Evolutionary conservation across 768 basidiomycete genomes (phyloP).

Genomic region (Lentinula raphanica): DNA sequence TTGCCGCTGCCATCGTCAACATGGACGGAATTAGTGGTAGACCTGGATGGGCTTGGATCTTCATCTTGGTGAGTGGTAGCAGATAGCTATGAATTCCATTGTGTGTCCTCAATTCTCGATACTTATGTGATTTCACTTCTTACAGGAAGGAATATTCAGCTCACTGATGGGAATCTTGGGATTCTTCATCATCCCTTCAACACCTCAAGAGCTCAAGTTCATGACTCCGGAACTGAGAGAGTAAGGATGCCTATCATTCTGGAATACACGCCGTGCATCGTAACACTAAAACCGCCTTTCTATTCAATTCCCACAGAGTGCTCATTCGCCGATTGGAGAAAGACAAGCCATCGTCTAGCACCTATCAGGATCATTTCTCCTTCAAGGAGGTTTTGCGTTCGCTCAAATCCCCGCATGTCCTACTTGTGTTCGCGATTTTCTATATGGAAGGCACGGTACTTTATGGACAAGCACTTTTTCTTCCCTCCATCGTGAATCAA

Average conservation of each 20-base stretch:
- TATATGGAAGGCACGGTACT: conserved; percentile 31
- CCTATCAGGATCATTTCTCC: conserved; percentile 24
- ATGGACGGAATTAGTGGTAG: conserved; percentile 48
- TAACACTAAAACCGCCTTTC: too few species aligned
- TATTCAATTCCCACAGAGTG: conserved; percentile 13
- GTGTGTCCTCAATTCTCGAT: too few species aligned
- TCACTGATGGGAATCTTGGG: conserved; percentile 39
- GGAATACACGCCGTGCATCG: not conserved
- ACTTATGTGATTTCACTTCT: not conserved
- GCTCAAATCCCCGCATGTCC: conserved; percentile 28
- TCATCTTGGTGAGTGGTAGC: conserved; percentile 29
- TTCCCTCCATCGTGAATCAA: conserved; percentile 33
- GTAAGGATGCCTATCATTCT: conserved; percentile 13
- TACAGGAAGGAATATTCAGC: conserved; percentile 44
- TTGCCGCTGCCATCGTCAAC: conserved; percentile 54
- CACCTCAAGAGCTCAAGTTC: conserved; percentile 24
- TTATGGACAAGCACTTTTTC: conserved; percentile 31
- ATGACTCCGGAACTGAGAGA: conserved; percentile 28
- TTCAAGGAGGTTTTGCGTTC: conserved; percentile 26
- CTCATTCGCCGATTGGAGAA: conserved; percentile 25
- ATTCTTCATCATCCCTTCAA: conserved; percentile 33
- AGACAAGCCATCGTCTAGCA: conserved; percentile 26
- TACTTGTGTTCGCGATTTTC: conserved; percentile 27
- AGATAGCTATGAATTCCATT: not conserved
- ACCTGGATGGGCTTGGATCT: conserved; percentile 62